Base-by-base conservation (phyloP, 2,329 filamentous ascomycete species). In the Aspergillus pseudoglaucus region DNA sequence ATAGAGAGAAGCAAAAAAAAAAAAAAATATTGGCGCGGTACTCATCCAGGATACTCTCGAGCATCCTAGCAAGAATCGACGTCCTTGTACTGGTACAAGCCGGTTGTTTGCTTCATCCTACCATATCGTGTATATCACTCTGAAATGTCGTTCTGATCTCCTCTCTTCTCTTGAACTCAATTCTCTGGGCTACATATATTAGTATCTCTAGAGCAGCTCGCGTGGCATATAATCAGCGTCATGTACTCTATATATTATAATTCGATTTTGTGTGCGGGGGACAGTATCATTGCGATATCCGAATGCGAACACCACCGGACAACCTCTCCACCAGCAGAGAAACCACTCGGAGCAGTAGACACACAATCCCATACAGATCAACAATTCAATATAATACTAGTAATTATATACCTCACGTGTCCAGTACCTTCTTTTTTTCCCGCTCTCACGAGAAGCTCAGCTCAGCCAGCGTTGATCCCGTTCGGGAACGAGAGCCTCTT, bases 41-140 rank as follows among this genome's bases (percentile, higher is more conserved):
- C 56, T 53, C 58, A 54, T 50, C 47, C 46, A 52, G 48, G 48
- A 49, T 52, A 55, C 53, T 51, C 53, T 51, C 56, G 61, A 64
- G 53, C 66, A 50, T 53, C 55, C 53, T 53, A 43, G 53, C 56
- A 54, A 53, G 51, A 47, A 50, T 41, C 49, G 52, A 53, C 54
- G 60, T 57, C 60, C 56, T 55, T 68, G 65, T 67, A 64, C 60
- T 66, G 62, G 64, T 64, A 57, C 63, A 64, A 64, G 59, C 58
- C 59, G 59, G 57, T 63, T 59, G 60, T 62, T 54, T 59, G 47
- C 17, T 53, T 65, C 55, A 54, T 57, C 57, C 55, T 62, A 57
- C 55, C 60, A 65, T 65, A 67, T 68, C 61, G 59, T 71, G 67
- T 70, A 71, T 64, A 70, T 70, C 67, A 71, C 60, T 61, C 25